Percentiles rank a stretch among this genome's conserved stretches.
Conservation (phyloP, 179 eudicot genomes). For the Vitellaria paradoxa region DNA sequence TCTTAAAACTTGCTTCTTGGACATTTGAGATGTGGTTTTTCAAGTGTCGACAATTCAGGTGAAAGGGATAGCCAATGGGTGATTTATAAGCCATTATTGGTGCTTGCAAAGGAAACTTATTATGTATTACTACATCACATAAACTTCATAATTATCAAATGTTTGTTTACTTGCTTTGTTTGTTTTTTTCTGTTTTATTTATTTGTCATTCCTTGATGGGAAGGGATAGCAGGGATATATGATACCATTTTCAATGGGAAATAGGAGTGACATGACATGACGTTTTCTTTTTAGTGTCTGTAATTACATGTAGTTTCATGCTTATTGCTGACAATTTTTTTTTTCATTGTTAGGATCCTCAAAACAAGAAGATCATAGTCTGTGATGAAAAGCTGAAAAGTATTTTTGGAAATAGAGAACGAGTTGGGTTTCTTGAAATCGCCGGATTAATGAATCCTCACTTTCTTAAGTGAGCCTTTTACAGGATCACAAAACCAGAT, state of each 20-base stretch:
- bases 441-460: slow-evolving; percentile 78
- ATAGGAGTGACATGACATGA: background rate
- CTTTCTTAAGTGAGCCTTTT: slow-evolving; percentile 42
- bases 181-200: background rate
- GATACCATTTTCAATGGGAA: background rate
- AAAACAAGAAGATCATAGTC: slow-evolving; percentile 68
- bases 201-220: background rate
- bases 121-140: background rate
- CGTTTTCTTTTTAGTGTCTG: background rate
- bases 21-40: background rate
- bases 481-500: background rate
- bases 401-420: slow-evolving; percentile 65
- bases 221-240: background rate
- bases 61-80: background rate
- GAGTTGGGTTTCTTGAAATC: slow-evolving; percentile 82
- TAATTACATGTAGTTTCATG: background rate
- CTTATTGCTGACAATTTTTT: background rate
- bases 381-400: slow-evolving; percentile 91
- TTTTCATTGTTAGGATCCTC: slow-evolving; percentile 56
- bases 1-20: background rate
- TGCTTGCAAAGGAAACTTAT: background rate
- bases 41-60: background rate
- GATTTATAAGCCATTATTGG: background rate
- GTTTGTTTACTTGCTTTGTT: background rate
- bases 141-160: background rate